Percentiles rank a stretch among this genome's conserved stretches.
phyloP scores from a whole-genome alignment of 495 filamentous ascomycete species.

The Clohesyomyces aquaticus region DNA sequence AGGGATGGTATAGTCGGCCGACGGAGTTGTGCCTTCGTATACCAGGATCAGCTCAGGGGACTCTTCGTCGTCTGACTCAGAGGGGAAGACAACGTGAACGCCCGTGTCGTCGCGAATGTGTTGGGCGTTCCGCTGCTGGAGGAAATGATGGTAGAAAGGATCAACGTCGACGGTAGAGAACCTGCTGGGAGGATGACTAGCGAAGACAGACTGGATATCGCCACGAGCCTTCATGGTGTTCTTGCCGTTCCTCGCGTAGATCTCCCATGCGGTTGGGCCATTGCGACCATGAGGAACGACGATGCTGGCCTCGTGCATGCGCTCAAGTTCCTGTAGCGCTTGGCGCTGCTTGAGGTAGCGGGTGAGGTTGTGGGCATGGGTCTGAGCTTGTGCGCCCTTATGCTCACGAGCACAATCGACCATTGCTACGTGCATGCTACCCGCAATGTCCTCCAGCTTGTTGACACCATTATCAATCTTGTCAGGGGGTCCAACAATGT shows the following conservation, averaged over 20 bases:
- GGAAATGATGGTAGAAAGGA: conserved; percentile 81
- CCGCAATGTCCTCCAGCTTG: conserved; percentile 79
- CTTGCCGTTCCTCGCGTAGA: conserved; percentile 83
- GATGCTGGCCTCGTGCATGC: conserved; percentile 76
- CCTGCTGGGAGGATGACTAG: conserved; percentile 76
- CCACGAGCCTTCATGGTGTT: conserved; percentile 77
- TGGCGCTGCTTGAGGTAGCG: conserved; percentile 78
- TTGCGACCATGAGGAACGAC: conserved; percentile 68
- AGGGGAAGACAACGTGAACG: conserved; percentile 77
- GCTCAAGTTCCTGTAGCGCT: conserved; percentile 78
- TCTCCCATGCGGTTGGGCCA: conserved; percentile 73
- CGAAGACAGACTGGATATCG: conserved; percentile 79
- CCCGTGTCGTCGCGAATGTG: conserved; percentile 72
- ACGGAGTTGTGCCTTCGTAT: conserved; percentile 70
- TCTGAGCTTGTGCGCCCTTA: conserved; percentile 67
- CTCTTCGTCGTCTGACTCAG: conserved; percentile 54
- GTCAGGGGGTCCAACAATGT: conserved; percentile 77
- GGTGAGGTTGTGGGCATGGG: conserved; percentile 80
- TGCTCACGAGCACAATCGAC: conserved; percentile 80
- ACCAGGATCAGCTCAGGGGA: conserved; percentile 75
- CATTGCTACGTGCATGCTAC: conserved; percentile 75
- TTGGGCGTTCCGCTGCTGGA: conserved; percentile 65
- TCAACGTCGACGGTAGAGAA: conserved; percentile 72
- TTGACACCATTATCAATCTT: conserved; percentile 72
- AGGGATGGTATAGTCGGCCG: conserved; percentile 69